phyloP scores from a whole-genome alignment of 768 basidiomycete species.

The Ramaria rubella region DNA sequence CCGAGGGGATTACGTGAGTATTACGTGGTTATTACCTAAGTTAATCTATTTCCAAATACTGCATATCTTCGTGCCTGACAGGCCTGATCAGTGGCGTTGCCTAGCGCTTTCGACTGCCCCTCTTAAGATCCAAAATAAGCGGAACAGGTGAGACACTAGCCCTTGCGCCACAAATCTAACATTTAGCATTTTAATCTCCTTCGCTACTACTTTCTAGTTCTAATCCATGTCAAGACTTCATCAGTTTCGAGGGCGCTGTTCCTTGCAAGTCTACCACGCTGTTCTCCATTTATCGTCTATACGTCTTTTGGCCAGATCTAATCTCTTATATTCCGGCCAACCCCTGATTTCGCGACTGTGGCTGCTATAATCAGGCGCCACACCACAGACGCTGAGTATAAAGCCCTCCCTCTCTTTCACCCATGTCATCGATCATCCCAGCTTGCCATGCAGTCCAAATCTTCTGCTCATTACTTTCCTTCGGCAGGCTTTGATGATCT shows the following conservation, averaged over 20 bases:
- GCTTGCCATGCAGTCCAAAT: slow-evolving; percentile 6
- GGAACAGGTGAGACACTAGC: not conserved
- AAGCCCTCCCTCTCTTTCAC: not conserved
- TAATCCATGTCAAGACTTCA: no score
- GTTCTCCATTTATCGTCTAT: no score
- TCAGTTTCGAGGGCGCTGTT: no score
- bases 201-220: no score
- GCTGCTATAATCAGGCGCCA: not conserved
- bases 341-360: no score
- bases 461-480: slow-evolving; percentile 1
- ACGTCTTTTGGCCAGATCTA: no score
- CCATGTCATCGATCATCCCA: no score
- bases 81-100: not conserved
- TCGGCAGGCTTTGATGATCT: slow-evolving; percentile 4
- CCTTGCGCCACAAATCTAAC: no score
- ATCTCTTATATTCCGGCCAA: no score
- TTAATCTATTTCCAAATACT: not conserved
- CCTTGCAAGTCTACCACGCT: no score
- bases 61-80: not conserved
- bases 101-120: not conserved
- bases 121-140: not conserved
- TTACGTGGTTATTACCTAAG: no score
- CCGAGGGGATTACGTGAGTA: not conserved
- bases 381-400: not conserved
- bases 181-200: no score